Base-by-base conservation (phyloP, 2,329 filamentous ascomycete genomes). In the Bisporella sp. region DNA sequence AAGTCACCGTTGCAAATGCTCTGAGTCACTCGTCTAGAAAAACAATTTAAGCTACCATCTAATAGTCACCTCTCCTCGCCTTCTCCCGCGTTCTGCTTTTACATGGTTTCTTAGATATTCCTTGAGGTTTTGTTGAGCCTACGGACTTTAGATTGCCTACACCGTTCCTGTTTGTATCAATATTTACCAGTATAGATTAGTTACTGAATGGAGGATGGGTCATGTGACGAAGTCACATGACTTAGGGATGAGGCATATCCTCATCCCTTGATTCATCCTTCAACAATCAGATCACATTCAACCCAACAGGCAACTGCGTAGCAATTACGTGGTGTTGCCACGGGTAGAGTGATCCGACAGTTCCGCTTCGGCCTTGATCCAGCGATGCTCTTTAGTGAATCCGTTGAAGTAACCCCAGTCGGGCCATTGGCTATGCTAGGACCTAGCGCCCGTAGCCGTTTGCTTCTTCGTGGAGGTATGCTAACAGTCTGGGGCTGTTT, bases 381-480 rank as follows among this genome's bases (percentile, higher is more conserved):
- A 40, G 9, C 45, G 47, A 43, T 47, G 44, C 8, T 12, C 37
- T 47, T 47, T 8, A 35, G 40, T 39, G 33, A 45, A 41, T 48
- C 28, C 21, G 41, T 46, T 48, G 46, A 52, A 48, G 49, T n/a
- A 40, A 48, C 39, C 46, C 21, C 21, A 21, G 21, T 21, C 21
- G 21, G 21, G 21, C 21, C 21, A 21, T 21, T 21, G 3, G 21
- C 21, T 21, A 21, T 21, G 21, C 21, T 21, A 21, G 41, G 45
- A 11, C 41, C 29, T 52, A 48, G 28, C 31, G 45, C 9, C 37
- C 46, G 21, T 50, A 50, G 30, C 30, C 48, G 48, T 46, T 50
- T 50, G 43, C 49, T 54, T 54, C 49, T 54, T 31, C 42, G 52
- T 39, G 41, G 46, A 41, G 48, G 44, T 54, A 47, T 43, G 45